A percentile compares a stretch with the other conserved stretches of the same genome.
Evolutionary conservation across 257 asterid species (phyloP).

Genomic region (Eustoma russellianum): DNA sequence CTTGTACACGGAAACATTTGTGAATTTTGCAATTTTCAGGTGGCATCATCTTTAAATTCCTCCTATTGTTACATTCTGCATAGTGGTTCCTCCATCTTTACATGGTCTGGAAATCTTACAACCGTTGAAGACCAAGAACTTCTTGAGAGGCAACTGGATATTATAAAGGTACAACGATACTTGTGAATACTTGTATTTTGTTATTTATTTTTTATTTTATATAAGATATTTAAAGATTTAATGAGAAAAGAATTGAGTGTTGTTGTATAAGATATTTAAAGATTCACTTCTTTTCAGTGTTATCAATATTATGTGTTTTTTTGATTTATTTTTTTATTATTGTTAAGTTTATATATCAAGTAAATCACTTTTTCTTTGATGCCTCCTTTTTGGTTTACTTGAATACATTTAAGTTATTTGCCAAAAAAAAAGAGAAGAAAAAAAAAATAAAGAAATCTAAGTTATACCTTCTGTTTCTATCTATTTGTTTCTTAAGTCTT

Average conservation of each 20-base stretch:
- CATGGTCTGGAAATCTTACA: constrained; percentile 89
- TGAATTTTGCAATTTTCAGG: constrained; percentile 40
- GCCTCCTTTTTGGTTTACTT: no score
- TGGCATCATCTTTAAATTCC: constrained; percentile 84
- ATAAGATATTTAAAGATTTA: no score
- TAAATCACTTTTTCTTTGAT: no score
- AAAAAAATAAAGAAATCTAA: no score
- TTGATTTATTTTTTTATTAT: not conserved
- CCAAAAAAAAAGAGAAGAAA: no score
- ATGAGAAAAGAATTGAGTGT: no score
- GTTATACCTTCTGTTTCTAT: no score
- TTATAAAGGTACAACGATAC: constrained; percentile 56
- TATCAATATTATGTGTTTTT: no score
- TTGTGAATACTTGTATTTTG: constrained; percentile 6
- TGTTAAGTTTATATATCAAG: not conserved
- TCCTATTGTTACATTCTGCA: constrained; percentile 90
- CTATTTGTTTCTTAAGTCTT: no score
- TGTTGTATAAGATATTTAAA: no score
- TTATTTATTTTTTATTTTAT: no score
- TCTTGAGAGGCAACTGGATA: constrained; percentile 94
- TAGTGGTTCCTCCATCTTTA: constrained; percentile 67
- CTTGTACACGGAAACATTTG: constrained; percentile 10
- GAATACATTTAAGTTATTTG: not conserved
- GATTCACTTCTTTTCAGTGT: not conserved
- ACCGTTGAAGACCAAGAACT: constrained; percentile 83